phyloP scores from a whole-genome alignment of 768 basidiomycete species.

The Suillus weaverae region DNA sequence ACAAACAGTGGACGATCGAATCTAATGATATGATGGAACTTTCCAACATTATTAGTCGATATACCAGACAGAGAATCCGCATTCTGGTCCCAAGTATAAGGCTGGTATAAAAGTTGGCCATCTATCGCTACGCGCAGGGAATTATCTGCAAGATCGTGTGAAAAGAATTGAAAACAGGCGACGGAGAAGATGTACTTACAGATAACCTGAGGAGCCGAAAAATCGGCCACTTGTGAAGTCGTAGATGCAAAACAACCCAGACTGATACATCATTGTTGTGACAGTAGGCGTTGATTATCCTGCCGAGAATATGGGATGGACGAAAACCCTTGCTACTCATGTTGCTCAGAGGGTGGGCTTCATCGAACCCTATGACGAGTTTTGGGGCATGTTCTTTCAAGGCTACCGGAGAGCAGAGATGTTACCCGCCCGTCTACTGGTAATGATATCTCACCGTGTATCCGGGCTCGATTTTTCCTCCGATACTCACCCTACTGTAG shows the following conservation, averaged over 20 bases:
- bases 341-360: conserved; percentile 4
- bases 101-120: conserved; percentile 2
- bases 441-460: no score
- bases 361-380: conserved; percentile 1
- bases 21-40: not conserved
- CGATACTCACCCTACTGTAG: no score
- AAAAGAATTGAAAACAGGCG: not conserved
- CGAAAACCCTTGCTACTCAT: not conserved
- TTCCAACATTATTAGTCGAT: conserved; percentile 3
- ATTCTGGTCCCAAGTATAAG: conserved; percentile 9
- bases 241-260: conserved; percentile 12
- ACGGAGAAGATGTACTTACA: not conserved
- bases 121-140: not conserved
- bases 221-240: not conserved
- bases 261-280: not conserved
- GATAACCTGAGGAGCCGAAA: not conserved
- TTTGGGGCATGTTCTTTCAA: not conserved
- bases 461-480: no score
- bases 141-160: not conserved
- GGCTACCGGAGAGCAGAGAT: no score
- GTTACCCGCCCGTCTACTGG: no score
- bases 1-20: conserved; percentile 3
- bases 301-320: not conserved
- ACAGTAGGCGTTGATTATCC: not conserved
- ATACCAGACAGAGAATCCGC: conserved; percentile 1